Conservation (phyloP, 2,329 filamentous ascomycete species). For the Cladosporium sp. region DNA sequence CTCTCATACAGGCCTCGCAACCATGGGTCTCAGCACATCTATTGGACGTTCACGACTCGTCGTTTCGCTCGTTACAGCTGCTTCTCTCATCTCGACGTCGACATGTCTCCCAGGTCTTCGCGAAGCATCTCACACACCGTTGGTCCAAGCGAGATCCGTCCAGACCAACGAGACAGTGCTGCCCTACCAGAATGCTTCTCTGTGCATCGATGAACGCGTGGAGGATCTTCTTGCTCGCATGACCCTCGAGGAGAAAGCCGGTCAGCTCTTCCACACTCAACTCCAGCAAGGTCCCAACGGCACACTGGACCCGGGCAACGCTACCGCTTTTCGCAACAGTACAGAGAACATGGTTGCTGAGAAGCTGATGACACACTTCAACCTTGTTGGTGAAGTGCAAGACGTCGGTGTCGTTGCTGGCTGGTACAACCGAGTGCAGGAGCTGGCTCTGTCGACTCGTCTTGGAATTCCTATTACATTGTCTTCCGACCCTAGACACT, state of each 20-base stretch:
- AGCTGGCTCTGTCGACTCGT: slow-evolving; percentile 45
- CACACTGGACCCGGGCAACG: slow-evolving; percentile 30
- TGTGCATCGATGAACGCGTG: slow-evolving; percentile 50
- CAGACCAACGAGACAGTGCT: slow-evolving; percentile 16
- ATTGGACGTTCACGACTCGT: neutral
- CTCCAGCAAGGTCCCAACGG: slow-evolving; percentile 38
- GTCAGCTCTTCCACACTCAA: slow-evolving; percentile 50
- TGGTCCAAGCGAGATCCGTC: slow-evolving; percentile 5
- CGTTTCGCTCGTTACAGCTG: slow-evolving; percentile 9
- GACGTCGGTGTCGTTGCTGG: slow-evolving; percentile 39
- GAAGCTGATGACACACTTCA: slow-evolving; percentile 50
- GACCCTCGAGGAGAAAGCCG: slow-evolving; percentile 52
- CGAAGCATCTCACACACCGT: neutral
- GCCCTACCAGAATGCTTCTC: slow-evolving; percentile 41
- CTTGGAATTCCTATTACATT: slow-evolving; percentile 54
- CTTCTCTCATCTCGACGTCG: slow-evolving; percentile 8
- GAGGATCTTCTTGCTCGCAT: slow-evolving; percentile 50
- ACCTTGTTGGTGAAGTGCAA: slow-evolving; percentile 47
- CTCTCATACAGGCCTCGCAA: neutral
- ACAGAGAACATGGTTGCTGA: slow-evolving; percentile 39
- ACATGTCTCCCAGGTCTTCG: slow-evolving; percentile 11
- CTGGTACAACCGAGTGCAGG: slow-evolving; percentile 48
- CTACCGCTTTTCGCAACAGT: slow-evolving; percentile 26
- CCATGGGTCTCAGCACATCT: slow-evolving; percentile 12
- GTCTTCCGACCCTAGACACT: slow-evolving; percentile 51